Base-by-base conservation (phyloP, 805 yeast species). In the Cyberlindnera suaveolens region DNA sequence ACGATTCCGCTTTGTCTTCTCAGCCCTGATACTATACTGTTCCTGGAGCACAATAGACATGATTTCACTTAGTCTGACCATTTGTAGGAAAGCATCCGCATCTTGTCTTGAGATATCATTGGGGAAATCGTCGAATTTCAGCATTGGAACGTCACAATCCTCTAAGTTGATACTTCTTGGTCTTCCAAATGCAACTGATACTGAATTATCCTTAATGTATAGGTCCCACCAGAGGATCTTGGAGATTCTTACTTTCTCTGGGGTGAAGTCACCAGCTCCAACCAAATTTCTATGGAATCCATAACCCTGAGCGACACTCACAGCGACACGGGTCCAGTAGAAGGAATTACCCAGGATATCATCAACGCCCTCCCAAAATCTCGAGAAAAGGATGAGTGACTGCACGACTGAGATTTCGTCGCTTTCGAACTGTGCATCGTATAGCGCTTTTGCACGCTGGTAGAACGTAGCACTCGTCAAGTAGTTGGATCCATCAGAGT, bases 221-320 rank as follows among this genome's bases (percentile, higher is more conserved):
- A 86, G 63, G 48, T 78, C 69, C 95, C 95, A 85, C 87, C 89
- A 85, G 13, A 83, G 68, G 35, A 89, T 67, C 50, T 82, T 72
- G 72, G 82, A 78, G 33, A 79, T 57, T 46, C 75, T 75, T 20
- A 63, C 53, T 38, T 75, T 70, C 17, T 69, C 57, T 15, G 58
- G 60, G 26, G 73, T 60, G 38, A 74, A 45, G 2, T 62, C 23
- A 57, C 60, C 17, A 14, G 45, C 46, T 67, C 53, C 36, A 56
- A 57, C 34, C 45, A 47, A 29, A 47, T 70, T 76, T 49, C 86
- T 69, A 59, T 86, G 93, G 51, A 86, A 67, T 1, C 95, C 95
- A 54, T 78, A 73, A 11, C 85, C 84, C 57, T 83, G 89, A 3
- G 90, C 90, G 39, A 80, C 66, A 10, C 80, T 74, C 30, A 83